Base-by-base conservation (phyloP, 257 asterid genomes). In the Petunia secreta region DNA sequence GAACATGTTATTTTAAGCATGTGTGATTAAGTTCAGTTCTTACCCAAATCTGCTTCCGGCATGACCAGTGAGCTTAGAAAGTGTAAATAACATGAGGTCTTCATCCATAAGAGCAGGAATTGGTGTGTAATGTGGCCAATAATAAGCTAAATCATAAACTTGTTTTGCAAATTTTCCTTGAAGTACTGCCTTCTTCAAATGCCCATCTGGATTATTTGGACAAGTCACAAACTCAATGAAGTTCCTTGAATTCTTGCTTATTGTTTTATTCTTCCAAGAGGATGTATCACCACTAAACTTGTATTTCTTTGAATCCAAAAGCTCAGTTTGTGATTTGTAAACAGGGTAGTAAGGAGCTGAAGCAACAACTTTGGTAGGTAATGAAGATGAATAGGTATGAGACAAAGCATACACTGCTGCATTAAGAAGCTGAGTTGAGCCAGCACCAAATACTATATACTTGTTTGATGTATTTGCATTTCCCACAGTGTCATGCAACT, bases 51-150 rank as follows among this genome's bases (percentile, higher is more conserved):
- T 48, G 41, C 68, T 79, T 4, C 83, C 80, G 11, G 83, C 80
- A 53, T 74, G 83, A 73, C 83, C 83, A 14, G 78, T 74, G 68
- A 71, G 80, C 11, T 83, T 83, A 13, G 79, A 46, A 57, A 82
- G 79, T 6, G 85, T 78, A 48, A 82, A 78, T 4, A 82, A 41
- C 85, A 82, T 78, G 67, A 82, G 41, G 38, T 82, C 82, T 52
- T 82, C 66, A 69, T 82, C 82, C 38, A 54, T 53, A n/a, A 68
- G 68, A 6, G 57, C 53, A 13, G 82, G 58, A 58, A 78, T 68
- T 2, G 80, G 66, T 1, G 85, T 77, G 38, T 77, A 68, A 55
- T 82, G 79, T 4, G 85, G 85, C 85, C 85, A 82, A 58, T 82
- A 82, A 59, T 82, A 82, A 52, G 85, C 85, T 59, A 65, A 76